Evolutionary conservation across 2,329 filamentous ascomycete genomes (phyloP), one percentile per base, ranked within the genome.

Genomic region (Xylaria sp.): DNA sequence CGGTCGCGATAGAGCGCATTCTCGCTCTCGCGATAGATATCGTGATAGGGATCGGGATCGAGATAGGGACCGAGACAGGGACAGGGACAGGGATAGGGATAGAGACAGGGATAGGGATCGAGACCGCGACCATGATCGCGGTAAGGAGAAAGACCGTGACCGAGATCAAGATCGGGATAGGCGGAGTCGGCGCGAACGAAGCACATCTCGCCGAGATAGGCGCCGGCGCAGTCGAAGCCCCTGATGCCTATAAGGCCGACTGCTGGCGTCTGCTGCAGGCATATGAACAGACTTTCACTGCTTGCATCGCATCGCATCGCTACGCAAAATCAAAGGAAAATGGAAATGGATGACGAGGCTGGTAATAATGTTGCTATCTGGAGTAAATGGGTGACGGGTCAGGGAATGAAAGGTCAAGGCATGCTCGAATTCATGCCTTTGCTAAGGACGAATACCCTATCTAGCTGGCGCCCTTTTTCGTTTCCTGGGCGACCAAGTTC

Each of bases 81-180:
- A 80, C 18, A n/a, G 56, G n/a, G 59, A 61, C 46, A 78, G 83
- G 52, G 81, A 84, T 55, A 77, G 82, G 52, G 73, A 77, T 4
- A 67, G 70, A 5, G 63, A 71, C 64, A 71, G 65, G 67, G 80
- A 80, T 34, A n/a, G 56, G 16, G 59, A 61, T 18, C 72, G 72
- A 9, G 66, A 67, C 10, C 63, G 67, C 13, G 66, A 68, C n/a
- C 67, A 68, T 11, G 74, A 75, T 10, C 70, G 75, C 3, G 70
- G 75, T 7, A 68, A 68, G 35, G 69, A 69, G 18, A 56, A 55
- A 37, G 63, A 64, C 2, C 52, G 58, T 7, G 62, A 64, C 16
- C 59, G 57, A 59, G 58, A 62, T 52, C 53, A 59, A 34, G 59
- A 59, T 44, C 52, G 59, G 6, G 61, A 64, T 47, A 62, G 59